Percentiles rank a stretch among this genome's conserved stretches.
These are phyloP conservation scores for Trichosporon inkin DNA, from an alignment of 1,284 basidiomycete species.

Conservation along the genomic window DNA sequence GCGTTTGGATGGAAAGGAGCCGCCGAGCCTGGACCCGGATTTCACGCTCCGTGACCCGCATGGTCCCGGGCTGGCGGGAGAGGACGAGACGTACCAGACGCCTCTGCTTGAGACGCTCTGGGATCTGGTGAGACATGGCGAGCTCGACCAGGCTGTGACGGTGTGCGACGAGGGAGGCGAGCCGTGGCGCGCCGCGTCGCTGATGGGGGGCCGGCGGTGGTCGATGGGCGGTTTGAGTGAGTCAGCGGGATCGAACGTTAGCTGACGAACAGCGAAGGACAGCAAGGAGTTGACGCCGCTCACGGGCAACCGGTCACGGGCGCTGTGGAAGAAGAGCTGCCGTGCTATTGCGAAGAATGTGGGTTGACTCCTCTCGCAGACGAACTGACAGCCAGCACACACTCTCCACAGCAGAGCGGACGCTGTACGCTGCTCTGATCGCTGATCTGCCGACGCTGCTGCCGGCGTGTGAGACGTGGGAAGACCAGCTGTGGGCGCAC, in stretches of 20 bases:
- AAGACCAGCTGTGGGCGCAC: slow-evolving; percentile 92
- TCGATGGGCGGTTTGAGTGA: slow-evolving; percentile 44
- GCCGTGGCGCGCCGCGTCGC: slow-evolving; percentile 64
- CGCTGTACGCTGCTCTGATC: slow-evolving; percentile 80
- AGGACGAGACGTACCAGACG: slow-evolving; percentile 44
- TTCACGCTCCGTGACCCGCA: slow-evolving; percentile 46
- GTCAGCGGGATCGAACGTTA: not conserved
- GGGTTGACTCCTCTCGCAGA: slow-evolving; percentile 28
- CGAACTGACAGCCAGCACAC: slow-evolving; percentile 54
- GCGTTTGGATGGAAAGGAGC: slow-evolving; percentile 12
- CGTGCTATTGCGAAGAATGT: slow-evolving; percentile 73
- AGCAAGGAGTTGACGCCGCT: slow-evolving; percentile 22
- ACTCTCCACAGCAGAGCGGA: slow-evolving; percentile 70
- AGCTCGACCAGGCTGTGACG: slow-evolving; percentile 74
- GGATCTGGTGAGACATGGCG: slow-evolving; percentile 55
- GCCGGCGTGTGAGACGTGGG: slow-evolving; percentile 80
- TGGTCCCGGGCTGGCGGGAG: slow-evolving; percentile 39
- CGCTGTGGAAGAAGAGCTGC: slow-evolving; percentile 81
- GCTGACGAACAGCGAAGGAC: slow-evolving; percentile 51
- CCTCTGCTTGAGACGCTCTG: slow-evolving; percentile 44
- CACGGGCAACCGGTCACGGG: slow-evolving; percentile 65
- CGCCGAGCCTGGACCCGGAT: slow-evolving; percentile 43
- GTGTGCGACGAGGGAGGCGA: slow-evolving; percentile 78
- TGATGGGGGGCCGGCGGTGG: slow-evolving; percentile 51
- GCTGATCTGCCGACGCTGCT: slow-evolving; percentile 74